A percentile compares a stretch with the other conserved stretches of the same genome.
These are phyloP conservation scores for Diaporthe sp. DNA, from an alignment of 2,329 filamentous ascomycete species.

Conservation along the genomic window DNA sequence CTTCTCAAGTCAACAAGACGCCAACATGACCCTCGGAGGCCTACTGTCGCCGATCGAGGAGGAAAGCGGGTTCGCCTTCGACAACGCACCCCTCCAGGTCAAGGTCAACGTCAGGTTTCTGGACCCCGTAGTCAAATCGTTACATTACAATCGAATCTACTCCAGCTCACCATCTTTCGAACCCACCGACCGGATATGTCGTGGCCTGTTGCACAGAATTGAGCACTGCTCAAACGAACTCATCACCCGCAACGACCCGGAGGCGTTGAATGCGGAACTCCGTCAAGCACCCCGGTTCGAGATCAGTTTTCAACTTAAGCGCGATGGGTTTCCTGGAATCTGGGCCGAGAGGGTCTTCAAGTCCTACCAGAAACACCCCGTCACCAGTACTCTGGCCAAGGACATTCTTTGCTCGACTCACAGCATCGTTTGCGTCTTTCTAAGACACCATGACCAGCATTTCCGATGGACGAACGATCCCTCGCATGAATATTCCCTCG, in stretches of 20 bases:
- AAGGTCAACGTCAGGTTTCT: conserved; percentile 62
- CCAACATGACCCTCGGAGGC: conserved; percentile 12
- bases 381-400: conserved; percentile 60
- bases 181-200: conserved; percentile 62
- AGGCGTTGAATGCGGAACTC: conserved; percentile 56
- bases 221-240: conserved; percentile 67
- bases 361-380: conserved; percentile 64
- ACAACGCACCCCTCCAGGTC: conserved; percentile 47
- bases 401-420: conserved; percentile 65
- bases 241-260: conserved; percentile 66
- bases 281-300: conserved; percentile 56
- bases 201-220: conserved; percentile 64
- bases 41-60: conserved; percentile 38
- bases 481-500: conserved; percentile 55
- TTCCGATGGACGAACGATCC: conserved; percentile 63
- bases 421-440: conserved; percentile 64
- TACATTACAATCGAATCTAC: conserved; percentile 60
- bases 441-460: conserved; percentile 63
- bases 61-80: conserved; percentile 7
- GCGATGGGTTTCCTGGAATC: conserved; percentile 53
- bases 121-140: conserved; percentile 57
- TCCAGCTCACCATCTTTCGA: conserved; percentile 60
- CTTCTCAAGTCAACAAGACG: conserved; percentile 12
- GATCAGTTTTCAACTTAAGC: conserved; percentile 61
- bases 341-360: conserved; percentile 61